These are phyloP conservation scores for Dothideomycetes sp. DNA, from an alignment of 2,329 filamentous ascomycete species.

Conservation along the genomic window DNA sequence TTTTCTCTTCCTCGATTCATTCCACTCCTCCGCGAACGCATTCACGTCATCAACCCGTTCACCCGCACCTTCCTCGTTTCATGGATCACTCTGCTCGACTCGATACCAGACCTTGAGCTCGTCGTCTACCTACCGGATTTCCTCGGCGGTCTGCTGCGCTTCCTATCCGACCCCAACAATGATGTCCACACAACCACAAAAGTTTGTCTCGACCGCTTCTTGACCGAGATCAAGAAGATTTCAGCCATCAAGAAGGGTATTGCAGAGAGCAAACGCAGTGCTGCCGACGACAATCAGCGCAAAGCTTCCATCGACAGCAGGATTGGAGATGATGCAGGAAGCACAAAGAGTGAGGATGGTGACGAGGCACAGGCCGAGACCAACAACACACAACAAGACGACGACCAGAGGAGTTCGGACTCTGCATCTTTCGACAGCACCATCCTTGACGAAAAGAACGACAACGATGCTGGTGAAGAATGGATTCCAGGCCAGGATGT, in stretches of 20 bases:
- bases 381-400: constrained; percentile 43
- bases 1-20: constrained; percentile 90
- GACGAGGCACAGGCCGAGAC: constrained; percentile 19
- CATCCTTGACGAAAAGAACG: constrained; percentile 34
- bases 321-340: constrained; percentile 44
- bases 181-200: constrained; percentile 96
- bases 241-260: constrained; percentile 87
- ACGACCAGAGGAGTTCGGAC: constrained; percentile 39
- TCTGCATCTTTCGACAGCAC: constrained; percentile 43
- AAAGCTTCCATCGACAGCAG: constrained; percentile 58
- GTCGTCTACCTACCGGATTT: constrained; percentile 91
- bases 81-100: constrained; percentile 91
- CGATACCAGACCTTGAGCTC: constrained; percentile 90
- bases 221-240: constrained; percentile 91
- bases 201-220: constrained; percentile 76
- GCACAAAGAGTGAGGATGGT: constrained; percentile 48
- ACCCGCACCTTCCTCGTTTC: constrained; percentile 91
- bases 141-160: constrained; percentile 78
- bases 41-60: constrained; percentile 89
- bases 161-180: constrained; percentile 79
- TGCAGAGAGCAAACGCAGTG: constrained; percentile 66
- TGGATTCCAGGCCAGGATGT: constrained; percentile 98
- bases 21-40: constrained; percentile 84
- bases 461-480: constrained; percentile 64
- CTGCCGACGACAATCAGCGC: constrained; percentile 53